These are phyloP conservation scores for Periconia sp. DNA, from an alignment of 2,329 filamentous ascomycete species.

Conservation along the genomic window DNA sequence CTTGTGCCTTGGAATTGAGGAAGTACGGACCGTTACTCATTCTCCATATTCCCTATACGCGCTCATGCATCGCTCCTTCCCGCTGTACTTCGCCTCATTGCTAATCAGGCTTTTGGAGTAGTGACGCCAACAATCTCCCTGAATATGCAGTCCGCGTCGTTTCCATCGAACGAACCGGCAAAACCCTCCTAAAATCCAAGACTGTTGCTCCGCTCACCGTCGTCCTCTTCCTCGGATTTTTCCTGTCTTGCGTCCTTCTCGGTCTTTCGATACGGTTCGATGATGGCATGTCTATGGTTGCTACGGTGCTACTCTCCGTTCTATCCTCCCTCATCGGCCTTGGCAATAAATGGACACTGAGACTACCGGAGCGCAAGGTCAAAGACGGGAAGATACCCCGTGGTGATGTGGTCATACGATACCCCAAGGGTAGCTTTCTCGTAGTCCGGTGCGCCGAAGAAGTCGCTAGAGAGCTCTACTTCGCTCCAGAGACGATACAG, in stretches of 20 bases:
- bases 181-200: constrained; percentile 49
- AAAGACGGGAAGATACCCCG: constrained; percentile 40
- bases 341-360: constrained; percentile 57
- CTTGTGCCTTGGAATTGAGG: no score
- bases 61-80: no score
- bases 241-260: constrained; percentile 51
- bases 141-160: constrained; percentile 51
- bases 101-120: no score
- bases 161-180: constrained; percentile 39
- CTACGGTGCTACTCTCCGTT: constrained; percentile 54
- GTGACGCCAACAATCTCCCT: constrained; percentile 44
- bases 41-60: no score
- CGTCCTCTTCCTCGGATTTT: constrained; percentile 53
- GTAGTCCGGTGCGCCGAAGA: constrained; percentile 58
- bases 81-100: not conserved
- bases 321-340: constrained; percentile 57
- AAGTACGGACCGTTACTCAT: no score
- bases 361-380: constrained; percentile 46
- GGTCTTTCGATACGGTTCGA: constrained; percentile 51
- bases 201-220: constrained; percentile 53
- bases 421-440: constrained; percentile 58
- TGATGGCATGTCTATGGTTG: constrained; percentile 59
- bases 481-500: constrained; percentile 57
- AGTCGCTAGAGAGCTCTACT: constrained; percentile 58
- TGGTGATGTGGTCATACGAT: constrained; percentile 57